phyloP scores from a whole-genome alignment of 306 rosid species.

The Trifolium dubium region DNA sequence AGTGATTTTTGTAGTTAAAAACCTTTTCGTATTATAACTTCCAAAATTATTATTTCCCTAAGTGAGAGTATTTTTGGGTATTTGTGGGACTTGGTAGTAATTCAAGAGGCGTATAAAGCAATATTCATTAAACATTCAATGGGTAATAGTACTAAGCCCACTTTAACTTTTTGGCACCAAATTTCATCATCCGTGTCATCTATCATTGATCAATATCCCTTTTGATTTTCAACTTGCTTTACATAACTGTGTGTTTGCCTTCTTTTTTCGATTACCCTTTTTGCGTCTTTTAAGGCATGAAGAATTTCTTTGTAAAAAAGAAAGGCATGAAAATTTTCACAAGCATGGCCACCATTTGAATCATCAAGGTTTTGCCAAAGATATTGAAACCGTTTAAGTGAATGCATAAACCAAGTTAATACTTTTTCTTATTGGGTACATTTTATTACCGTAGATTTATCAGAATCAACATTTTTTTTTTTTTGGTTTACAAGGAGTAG shows the following conservation, averaged over 20 bases:
- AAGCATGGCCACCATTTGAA: conserved; percentile 37
- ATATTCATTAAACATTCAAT: conserved; percentile 26
- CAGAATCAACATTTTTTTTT: no score
- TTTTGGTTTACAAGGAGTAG: no score
- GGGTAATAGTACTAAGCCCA: not conserved
- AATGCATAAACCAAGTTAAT: conserved; percentile 16
- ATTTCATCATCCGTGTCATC: conserved; percentile 22
- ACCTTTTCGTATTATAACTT: no score
- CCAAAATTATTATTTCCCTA: no score
- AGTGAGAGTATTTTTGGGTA: no score
- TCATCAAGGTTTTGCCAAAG: conserved; percentile 24
- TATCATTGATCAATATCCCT: conserved; percentile 13
- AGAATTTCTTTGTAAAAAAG: not conserved
- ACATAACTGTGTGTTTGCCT: conserved; percentile 13
- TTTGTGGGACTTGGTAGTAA: no score
- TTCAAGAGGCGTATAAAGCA: no score
- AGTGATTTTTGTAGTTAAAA: no score
- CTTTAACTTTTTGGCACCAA: conserved; percentile 37
- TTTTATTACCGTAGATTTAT: no score
- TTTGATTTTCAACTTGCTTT: conserved; percentile 34
- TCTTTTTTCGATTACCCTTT: conserved; percentile 27
- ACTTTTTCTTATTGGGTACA: not conserved
- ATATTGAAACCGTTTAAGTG: not conserved
- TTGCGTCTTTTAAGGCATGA: conserved; percentile 60
- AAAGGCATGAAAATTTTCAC: not conserved